Evolutionary conservation across 2,329 filamentous ascomycete genomes (phyloP).

Genomic region (Nigrospora oryzae): DNA sequence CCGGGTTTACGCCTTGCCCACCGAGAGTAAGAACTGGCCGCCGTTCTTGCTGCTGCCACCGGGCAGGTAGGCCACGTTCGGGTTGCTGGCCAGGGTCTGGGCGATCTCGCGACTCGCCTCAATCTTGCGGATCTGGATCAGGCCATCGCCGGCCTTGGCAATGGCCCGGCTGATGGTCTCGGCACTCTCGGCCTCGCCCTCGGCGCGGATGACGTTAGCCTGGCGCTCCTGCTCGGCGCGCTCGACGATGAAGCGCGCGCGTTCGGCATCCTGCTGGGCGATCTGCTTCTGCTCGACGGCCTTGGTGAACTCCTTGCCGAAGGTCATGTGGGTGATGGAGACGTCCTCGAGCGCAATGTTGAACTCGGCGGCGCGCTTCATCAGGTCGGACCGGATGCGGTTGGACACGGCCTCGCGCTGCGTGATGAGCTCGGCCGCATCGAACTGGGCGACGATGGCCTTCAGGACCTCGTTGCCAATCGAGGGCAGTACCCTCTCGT

Average conservation of each 20-base stretch:
- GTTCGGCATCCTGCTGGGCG: constrained; percentile 96
- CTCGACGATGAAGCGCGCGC: constrained; percentile 96
- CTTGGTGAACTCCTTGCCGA: constrained; percentile 96
- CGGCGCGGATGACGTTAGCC: constrained; percentile 94
- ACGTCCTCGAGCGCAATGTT: constrained; percentile 99
- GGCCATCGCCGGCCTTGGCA: constrained; percentile 82
- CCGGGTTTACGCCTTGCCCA: constrained; percentile 29
- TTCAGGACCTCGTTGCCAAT: constrained; percentile 99
- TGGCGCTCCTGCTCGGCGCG: constrained; percentile 97
- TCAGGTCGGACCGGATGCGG: constrained; percentile 85
- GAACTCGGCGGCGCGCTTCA: constrained; percentile 91
- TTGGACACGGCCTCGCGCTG: constrained; percentile 95
- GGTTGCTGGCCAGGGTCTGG: constrained; percentile 77
- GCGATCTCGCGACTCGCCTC: constrained; percentile 96
- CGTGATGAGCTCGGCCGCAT: constrained; percentile 96
- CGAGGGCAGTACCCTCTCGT: constrained; percentile 94
- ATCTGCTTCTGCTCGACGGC: constrained; percentile 99
- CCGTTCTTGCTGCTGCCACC: constrained; percentile 57
- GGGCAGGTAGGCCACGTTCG: constrained; percentile 92
- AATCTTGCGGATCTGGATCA: constrained; percentile 94
- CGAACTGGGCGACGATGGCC: constrained; percentile 96
- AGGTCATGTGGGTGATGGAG: constrained; percentile 99
- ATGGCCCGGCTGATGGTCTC: constrained; percentile 94
- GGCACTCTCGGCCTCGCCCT: constrained; percentile 94
- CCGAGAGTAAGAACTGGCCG: constrained; percentile 41